Evolutionary conservation across 371 early-diverging fungal species (phyloP).

Genomic region (Rhizomucor pusillus): DNA sequence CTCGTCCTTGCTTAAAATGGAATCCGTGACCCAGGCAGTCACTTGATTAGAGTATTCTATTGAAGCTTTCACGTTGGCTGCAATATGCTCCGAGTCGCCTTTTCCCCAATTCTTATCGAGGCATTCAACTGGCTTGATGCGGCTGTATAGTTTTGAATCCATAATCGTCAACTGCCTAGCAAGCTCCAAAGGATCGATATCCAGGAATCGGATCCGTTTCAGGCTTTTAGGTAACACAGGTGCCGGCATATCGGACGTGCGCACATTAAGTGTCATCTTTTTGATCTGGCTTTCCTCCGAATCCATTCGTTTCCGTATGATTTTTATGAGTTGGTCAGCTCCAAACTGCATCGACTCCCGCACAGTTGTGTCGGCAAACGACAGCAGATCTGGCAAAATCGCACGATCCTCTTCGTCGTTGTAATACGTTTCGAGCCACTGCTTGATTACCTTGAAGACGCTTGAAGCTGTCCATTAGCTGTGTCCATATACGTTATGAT

Average conservation of each 20-base stretch:
- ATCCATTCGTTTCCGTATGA: constrained; percentile 69
- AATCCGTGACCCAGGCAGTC: constrained; percentile 87
- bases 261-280: constrained; percentile 67
- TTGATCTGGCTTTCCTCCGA: constrained; percentile 62
- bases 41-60: constrained; percentile 71
- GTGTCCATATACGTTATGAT: background rate
- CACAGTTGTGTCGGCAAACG: constrained; percentile 76
- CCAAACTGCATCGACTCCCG: constrained; percentile 70
- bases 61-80: constrained; percentile 64
- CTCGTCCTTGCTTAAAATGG: constrained; percentile 78
- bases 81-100: constrained; percentile 54
- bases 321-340: constrained; percentile 69
- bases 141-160: constrained; percentile 65
- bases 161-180: constrained; percentile 86
- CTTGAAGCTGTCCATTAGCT: constrained; percentile 12
- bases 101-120: constrained; percentile 79
- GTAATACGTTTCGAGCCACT: constrained; percentile 89
- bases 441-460: constrained; percentile 90
- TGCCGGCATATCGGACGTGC: constrained; percentile 60
- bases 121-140: constrained; percentile 74
- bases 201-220: constrained; percentile 59
- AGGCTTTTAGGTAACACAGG: constrained; percentile 73
- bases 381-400: constrained; percentile 64
- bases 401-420: constrained; percentile 69
- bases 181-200: constrained; percentile 81